Percentiles rank a stretch among this genome's conserved stretches.
Evolutionary conservation across 805 yeast species (phyloP).

Genomic region (Ogataea methylovora): DNA sequence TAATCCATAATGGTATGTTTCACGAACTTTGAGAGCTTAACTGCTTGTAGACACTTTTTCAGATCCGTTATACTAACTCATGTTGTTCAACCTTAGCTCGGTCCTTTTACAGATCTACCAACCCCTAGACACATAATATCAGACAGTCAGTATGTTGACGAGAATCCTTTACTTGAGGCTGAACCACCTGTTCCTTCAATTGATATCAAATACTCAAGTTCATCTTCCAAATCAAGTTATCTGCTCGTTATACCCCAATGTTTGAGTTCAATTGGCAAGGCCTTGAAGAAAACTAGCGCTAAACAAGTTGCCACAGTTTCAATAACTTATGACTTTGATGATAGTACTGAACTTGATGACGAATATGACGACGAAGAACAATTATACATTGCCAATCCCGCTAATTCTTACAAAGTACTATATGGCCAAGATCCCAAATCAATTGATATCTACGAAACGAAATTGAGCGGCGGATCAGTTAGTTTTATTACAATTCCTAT

Average conservation of each 20-base stretch:
- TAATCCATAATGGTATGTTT: too few relatives aligned
- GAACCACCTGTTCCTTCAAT: constrained; percentile 22
- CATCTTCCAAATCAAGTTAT: constrained; percentile 11
- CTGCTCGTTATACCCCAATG: constrained; percentile 25
- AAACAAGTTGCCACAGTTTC: constrained; percentile 9
- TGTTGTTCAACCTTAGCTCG: constrained; percentile 33
- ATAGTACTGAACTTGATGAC: constrained; percentile 10
- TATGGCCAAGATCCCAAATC: constrained; percentile 16
- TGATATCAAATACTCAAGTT: constrained; percentile 11
- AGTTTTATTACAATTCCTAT: constrained; percentile 13
- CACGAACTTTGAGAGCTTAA: too few relatives aligned
- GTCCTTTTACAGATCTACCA: constrained; percentile 39
- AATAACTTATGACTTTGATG: constrained; percentile 2
- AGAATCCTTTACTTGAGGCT: constrained; percentile 9
- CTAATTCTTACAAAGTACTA: not conserved
- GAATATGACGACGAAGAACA: constrained; percentile 43
- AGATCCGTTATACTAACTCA: too few relatives aligned
- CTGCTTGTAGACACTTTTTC: too few relatives aligned
- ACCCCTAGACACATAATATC: constrained; percentile 41
- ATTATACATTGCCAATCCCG: constrained; percentile 29
- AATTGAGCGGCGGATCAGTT: not conserved
- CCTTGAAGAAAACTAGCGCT: constrained; percentile 8
- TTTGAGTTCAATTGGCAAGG: constrained; percentile 15
- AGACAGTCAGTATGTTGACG: constrained; percentile 24
- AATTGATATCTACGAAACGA: constrained; percentile 8